Base-by-base conservation (phyloP, 306 rosid genomes). In the Quercus dentata region DNA sequence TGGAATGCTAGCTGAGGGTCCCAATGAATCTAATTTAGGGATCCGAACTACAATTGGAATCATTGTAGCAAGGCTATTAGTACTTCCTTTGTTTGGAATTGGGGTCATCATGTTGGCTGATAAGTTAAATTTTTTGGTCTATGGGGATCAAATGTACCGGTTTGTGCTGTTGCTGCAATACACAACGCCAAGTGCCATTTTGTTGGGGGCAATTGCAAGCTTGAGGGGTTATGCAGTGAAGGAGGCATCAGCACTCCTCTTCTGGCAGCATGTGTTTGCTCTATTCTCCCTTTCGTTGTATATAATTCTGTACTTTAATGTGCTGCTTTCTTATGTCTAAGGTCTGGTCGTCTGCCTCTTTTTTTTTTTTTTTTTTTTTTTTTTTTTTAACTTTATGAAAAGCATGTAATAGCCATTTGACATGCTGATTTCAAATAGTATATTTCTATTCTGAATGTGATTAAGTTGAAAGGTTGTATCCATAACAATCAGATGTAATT, bases 1-100 rank as follows among this genome's bases (percentile, higher is more conserved):
- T 31, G 97, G 97, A 15, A 87, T 94, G 94, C 93, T 94, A 56
- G 98, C 97, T 21, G 98, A 92, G 85, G 97, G 97, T 52, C 97
- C 97, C 25, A 91, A 83, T 61, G 94, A 87, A 25, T 92, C 98
- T 35, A 82, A 64, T 59, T 89, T 94, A n/a, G 97, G 98, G 49
- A 86, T 83, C 72, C 81, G 88, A 80, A 94, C 98, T 54, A 90
- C 92, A 5, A 65, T 92, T 49, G 97, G 97, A 70, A 82, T 94
- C 56, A 80, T 65, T 28, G 90, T 90, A 57, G 91, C 98, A 33
- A 94, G 98, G 78, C 97, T 94, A 20, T 77, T 94, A 49, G 73
- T 94, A 79, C 98, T 94, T 76, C 98, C 98, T 76, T n/a, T 88
- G 20, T 10, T 94, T n/a, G 98, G 98, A 61, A 89, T 92, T 6